phyloP scores from a whole-genome alignment of 371 early-diverging fungal genomes.

The Zychaea mexicana region DNA sequence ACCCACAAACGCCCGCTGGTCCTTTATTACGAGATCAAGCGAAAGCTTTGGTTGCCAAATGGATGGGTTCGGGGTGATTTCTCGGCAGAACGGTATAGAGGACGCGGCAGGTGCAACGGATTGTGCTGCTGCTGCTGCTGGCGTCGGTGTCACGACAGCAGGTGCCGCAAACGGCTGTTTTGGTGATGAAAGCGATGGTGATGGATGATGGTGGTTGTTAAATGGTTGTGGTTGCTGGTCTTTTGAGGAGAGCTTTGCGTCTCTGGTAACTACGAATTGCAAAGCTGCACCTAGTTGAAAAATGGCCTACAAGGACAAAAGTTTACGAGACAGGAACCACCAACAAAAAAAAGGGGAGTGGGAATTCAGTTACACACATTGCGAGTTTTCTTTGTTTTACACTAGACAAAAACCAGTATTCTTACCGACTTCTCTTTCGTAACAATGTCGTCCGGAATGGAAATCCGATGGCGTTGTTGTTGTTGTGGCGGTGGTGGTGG shows the following conservation, averaged over 20 bases:
- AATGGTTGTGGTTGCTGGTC: not conserved
- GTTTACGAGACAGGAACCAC: not conserved
- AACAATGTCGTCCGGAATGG: not conserved
- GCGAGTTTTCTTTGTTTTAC: not conserved
- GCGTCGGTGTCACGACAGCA: not conserved
- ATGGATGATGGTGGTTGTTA: constrained; percentile 1
- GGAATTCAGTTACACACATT: not conserved
- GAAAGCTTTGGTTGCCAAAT: constrained; percentile 31
- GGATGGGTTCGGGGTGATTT: not conserved
- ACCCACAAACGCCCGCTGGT: constrained; percentile 13
- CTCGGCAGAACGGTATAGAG: not conserved
- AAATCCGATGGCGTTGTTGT: not conserved
- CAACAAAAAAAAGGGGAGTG: not conserved
- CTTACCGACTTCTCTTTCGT: not conserved
- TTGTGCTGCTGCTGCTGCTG: not conserved
- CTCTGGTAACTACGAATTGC: constrained; percentile 6
- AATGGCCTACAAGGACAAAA: not conserved
- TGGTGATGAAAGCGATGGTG: not conserved
- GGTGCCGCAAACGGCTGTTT: constrained; percentile 13
- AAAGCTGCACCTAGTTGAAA: constrained; percentile 14
- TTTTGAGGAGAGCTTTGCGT: not conserved
- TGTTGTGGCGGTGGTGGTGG: not conserved
- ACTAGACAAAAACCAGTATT: not conserved
- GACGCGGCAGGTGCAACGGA: not conserved
- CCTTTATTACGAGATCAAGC: constrained; percentile 22